A percentile compares a stretch with the other conserved stretches of the same genome.
Evolutionary conservation across 352 stramenopile species (phyloP).

Genomic region (Phytophthora rubi): DNA sequence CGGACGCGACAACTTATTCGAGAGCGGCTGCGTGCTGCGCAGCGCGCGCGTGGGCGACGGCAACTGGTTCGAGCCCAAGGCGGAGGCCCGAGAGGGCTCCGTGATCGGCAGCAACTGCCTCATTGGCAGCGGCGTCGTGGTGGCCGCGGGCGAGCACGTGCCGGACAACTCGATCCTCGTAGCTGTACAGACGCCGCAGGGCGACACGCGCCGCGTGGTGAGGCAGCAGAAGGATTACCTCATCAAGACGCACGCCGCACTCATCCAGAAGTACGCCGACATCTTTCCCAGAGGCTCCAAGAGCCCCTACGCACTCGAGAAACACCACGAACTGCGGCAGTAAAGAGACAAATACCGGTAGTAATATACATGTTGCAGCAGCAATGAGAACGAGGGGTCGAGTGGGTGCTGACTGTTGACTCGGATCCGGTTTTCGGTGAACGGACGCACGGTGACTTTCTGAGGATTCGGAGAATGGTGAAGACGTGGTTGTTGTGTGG

Average conservation of each 20-base stretch:
- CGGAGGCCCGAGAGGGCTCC: constrained; percentile 49
- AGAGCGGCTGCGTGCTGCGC: constrained; percentile 74
- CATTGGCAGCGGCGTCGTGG: constrained; percentile 81
- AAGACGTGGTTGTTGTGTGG: constrained; percentile 10
- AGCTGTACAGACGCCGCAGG: constrained; percentile 47
- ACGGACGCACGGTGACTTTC: constrained; percentile 20
- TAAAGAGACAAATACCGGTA: constrained; percentile 6
- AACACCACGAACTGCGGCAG: constrained; percentile 74
- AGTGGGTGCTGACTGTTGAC: constrained; percentile 2
- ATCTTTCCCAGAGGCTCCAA: constrained; percentile 73
- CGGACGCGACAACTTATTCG: constrained; percentile 79
- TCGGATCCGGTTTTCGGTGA: constrained; percentile 18
- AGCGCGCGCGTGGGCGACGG: constrained; percentile 59
- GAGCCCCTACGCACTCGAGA: constrained; percentile 75
- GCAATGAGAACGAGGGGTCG: background rate
- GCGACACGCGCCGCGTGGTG: constrained; percentile 45
- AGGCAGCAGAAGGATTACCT: constrained; percentile 75
- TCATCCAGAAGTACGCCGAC: constrained; percentile 80
- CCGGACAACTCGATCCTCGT: constrained; percentile 82
- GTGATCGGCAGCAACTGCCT: constrained; percentile 83
- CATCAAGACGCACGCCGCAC: constrained; percentile 49
- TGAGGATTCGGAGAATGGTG: constrained; percentile 7
- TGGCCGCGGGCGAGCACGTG: constrained; percentile 64
- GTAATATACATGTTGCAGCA: background rate
- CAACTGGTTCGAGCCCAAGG: constrained; percentile 86